These are phyloP conservation scores for Aspergillus conjunctus DNA, from an alignment of 495 filamentous ascomycete species.

Conservation along the genomic window DNA sequence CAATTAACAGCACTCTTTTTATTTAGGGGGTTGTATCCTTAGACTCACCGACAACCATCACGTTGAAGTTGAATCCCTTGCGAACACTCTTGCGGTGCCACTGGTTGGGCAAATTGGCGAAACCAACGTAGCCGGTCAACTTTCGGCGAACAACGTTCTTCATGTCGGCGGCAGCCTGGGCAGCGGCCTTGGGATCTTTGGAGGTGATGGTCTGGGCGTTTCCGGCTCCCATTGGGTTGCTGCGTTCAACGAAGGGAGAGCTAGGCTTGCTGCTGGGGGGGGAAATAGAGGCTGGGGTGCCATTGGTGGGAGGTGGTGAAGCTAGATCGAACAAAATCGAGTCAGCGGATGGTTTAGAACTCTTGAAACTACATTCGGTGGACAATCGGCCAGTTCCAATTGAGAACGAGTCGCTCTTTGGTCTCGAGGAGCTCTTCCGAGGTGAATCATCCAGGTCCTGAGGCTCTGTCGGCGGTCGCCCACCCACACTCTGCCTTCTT, in stretches of 20 bases:
- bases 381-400: slow-evolving; percentile 14
- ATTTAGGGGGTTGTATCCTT: slow-evolving; percentile 26
- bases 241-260: slow-evolving; percentile 61
- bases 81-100: slow-evolving; percentile 99
- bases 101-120: slow-evolving; percentile 98
- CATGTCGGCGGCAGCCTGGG: slow-evolving; percentile 78
- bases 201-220: slow-evolving; percentile 70
- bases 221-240: slow-evolving; percentile 62
- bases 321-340: slow-evolving; percentile 33
- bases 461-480: slow-evolving; percentile 22
- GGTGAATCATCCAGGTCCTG: slow-evolving; percentile 12
- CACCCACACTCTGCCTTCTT: slow-evolving; percentile 23
- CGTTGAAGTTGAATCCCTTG: slow-evolving; percentile 99
- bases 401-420: slow-evolving; percentile 25
- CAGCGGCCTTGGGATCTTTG: slow-evolving; percentile 81
- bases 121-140: slow-evolving; percentile 96
- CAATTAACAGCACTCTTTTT: background rate
- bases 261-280: slow-evolving; percentile 55
- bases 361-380: slow-evolving; percentile 20
- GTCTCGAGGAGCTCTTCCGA: slow-evolving; percentile 6
- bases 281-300: slow-evolving; percentile 40
- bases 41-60: slow-evolving; percentile 95
- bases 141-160: slow-evolving; percentile 98
- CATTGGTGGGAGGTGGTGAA: slow-evolving; percentile 42
- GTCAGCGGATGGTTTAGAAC: slow-evolving; percentile 34